Evolutionary conservation across 2,329 filamentous ascomycete species (phyloP).

Genomic region (Didymella segeticola): DNA sequence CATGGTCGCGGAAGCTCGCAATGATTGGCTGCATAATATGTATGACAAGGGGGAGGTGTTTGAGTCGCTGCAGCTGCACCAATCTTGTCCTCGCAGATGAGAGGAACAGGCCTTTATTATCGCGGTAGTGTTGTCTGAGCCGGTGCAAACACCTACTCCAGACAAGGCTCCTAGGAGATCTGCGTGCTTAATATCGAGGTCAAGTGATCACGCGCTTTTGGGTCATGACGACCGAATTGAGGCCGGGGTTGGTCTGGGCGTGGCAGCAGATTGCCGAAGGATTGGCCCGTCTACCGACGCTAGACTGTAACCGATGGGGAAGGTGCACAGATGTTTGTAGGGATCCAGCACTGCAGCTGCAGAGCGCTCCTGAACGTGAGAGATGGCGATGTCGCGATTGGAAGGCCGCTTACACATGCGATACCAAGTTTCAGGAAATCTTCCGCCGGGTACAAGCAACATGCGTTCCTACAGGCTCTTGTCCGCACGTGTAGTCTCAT

Average conservation of each 20-base stretch:
- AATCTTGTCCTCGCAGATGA: not conserved
- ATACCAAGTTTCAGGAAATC: not conserved
- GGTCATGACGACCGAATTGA: conserved; percentile 4
- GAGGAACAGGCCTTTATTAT: not conserved
- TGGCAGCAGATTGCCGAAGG: conserved; percentile 7
- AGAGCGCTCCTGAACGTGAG: conserved; percentile 3
- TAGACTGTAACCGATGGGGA: conserved; percentile 25
- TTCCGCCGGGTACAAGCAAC: not conserved
- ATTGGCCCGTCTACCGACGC: conserved; percentile 21
- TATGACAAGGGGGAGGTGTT: not conserved
- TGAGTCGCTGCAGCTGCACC: not conserved
- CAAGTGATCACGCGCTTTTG: not conserved
- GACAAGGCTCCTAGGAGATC: conserved; percentile 8
- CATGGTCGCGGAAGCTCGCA: not conserved
- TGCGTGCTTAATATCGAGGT: conserved; percentile 9
- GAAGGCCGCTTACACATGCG: not conserved
- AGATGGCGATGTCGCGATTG: conserved; percentile 2
- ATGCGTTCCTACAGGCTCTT: conserved; percentile 7
- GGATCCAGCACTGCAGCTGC: not conserved
- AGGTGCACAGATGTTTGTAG: conserved; percentile 20
- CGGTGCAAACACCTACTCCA: conserved; percentile 6
- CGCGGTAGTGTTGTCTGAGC: not conserved
- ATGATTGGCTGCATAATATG: not conserved
- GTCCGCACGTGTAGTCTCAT: not conserved
- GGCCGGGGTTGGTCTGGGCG: conserved; percentile 8